phyloP scores from a whole-genome alignment of 192 early-diverging fungal genomes.

The Coemansia sp. region DNA sequence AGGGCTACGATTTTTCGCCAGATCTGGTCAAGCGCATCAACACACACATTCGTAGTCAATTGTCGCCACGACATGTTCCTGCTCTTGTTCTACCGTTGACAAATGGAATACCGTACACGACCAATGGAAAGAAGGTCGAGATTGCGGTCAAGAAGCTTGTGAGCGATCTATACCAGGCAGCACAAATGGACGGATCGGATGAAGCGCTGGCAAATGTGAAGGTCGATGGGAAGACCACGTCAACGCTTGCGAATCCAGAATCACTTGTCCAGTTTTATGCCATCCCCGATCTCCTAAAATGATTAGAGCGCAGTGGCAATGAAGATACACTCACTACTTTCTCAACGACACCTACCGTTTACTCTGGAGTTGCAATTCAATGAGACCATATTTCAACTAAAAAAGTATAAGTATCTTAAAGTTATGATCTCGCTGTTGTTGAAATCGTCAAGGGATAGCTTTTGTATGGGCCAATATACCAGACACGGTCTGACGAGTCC shows the following conservation, averaged over 20 bases:
- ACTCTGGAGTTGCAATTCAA: too few relatives aligned
- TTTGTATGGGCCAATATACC: constrained; percentile 42
- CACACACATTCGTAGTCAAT: constrained; percentile 71
- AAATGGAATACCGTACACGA: constrained; percentile 89
- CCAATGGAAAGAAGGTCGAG: constrained; percentile 97
- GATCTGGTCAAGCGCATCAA: constrained; percentile 73
- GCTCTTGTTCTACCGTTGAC: constrained; percentile 74
- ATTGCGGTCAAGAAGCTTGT: constrained; percentile 83
- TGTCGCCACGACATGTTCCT: constrained; percentile 93
- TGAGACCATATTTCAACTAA: too few relatives aligned
- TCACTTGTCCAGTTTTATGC: constrained; percentile 77
- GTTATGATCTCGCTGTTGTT: constrained; percentile 28
- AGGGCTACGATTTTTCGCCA: constrained; percentile 57
- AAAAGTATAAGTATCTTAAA: not conserved
- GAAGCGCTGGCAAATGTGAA: constrained; percentile 50
- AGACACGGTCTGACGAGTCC: constrained; percentile 14
- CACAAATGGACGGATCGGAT: constrained; percentile 56
- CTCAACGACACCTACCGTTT: too few relatives aligned
- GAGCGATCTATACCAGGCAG: constrained; percentile 48
- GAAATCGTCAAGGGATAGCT: constrained; percentile 49
- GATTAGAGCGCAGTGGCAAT: too few relatives aligned
- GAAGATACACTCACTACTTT: too few relatives aligned
- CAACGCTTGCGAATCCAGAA: constrained; percentile 89
- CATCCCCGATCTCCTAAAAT: constrained; percentile 61
- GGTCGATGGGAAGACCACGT: constrained; percentile 76